These are phyloP conservation scores for Dryas alaskensis DNA, from an alignment of 306 rosid species.

Conservation along the genomic window DNA sequence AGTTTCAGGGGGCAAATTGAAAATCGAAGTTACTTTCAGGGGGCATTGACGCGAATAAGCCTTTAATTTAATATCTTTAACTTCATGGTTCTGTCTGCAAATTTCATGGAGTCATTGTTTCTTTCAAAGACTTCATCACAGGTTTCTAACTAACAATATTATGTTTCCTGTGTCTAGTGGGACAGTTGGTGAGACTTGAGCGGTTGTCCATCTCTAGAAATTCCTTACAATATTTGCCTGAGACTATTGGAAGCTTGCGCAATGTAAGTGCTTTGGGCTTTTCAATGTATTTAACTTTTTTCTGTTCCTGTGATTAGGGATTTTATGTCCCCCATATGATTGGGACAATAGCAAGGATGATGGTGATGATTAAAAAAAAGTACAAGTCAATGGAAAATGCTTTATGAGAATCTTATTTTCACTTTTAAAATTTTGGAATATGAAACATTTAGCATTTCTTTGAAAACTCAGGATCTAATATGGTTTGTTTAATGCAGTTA, in stretches of 20 bases:
- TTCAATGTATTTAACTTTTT: constrained; percentile 25
- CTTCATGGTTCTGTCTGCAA: constrained; percentile 2
- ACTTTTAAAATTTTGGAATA: constrained; percentile 5
- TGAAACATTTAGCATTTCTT: constrained; percentile 16
- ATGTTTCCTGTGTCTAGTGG: constrained; percentile 59
- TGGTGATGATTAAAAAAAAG: not conserved
- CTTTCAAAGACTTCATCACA: constrained; percentile 11
- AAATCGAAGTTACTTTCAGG: no score
- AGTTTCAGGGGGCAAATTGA: no score
- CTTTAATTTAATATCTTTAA: not conserved
- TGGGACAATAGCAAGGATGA: not conserved
- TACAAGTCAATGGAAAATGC: constrained; percentile 12
- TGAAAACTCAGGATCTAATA: constrained; percentile 28
- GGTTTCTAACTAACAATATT: constrained; percentile 24
- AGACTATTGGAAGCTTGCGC: constrained; percentile 92
- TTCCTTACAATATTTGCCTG: constrained; percentile 60
- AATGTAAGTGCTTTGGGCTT: constrained; percentile 54
- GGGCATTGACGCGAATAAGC: no score
- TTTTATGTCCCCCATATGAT: not conserved
- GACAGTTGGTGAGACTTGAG: constrained; percentile 91
- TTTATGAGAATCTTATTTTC: not conserved
- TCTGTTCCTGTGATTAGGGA: constrained; percentile 3
- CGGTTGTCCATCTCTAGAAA: constrained; percentile 74
- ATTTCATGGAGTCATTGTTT: constrained; percentile 1
- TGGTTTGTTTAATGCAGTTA: constrained; percentile 59